Evolutionary conservation across 2,329 filamentous ascomycete genomes (phyloP), one percentile per base, ranked within the genome.

Genomic region (Diaporthe citri): DNA sequence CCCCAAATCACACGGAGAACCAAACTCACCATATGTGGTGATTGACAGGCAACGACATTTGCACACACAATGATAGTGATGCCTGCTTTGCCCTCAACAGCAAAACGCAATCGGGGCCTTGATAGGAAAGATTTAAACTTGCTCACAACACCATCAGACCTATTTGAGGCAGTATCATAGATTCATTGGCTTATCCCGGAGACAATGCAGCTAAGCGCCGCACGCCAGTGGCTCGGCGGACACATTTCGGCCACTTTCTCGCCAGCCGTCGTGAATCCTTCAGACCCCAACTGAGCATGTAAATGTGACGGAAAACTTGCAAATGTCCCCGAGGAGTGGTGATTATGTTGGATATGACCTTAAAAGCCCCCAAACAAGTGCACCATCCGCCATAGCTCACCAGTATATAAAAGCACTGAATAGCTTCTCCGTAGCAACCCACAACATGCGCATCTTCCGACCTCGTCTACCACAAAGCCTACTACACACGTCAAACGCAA

Each of bases 231-330:
- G 64, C 64, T 28, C 46, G 46, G 64, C 64, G 64, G 64, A 67
- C 36, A 67, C 64, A 52, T 67, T 67, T 67, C 64, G 64, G 64
- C 31, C 34, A 67, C 64, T 52, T 67, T 52, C 46, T 20, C 13
- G 22, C 22, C 12, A 28, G 64, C 46, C 43, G 64, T 20, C 31
- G n/a, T 22, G 46, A 67, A 67, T 67, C 46, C 64, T 67, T 52
- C 64, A 52, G 64, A 15, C 34, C 4, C 46, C 34, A 67, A 31
- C 6, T 28, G n/a, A 22, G 17, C 22, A 41, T 3, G 34, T 41
- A 60, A 48, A 48, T 46, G 25, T 9, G 7, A 31, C 25, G 12
- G 17, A 17, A 15, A 48, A 34, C 41, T 34, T 20, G 39, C 39
- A 46, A 64, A 64, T 31, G 60, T 48, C 60, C 10, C 60, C 60